phyloP scores from a whole-genome alignment of 768 basidiomycete genomes.

The Baorangia bicolor region DNA sequence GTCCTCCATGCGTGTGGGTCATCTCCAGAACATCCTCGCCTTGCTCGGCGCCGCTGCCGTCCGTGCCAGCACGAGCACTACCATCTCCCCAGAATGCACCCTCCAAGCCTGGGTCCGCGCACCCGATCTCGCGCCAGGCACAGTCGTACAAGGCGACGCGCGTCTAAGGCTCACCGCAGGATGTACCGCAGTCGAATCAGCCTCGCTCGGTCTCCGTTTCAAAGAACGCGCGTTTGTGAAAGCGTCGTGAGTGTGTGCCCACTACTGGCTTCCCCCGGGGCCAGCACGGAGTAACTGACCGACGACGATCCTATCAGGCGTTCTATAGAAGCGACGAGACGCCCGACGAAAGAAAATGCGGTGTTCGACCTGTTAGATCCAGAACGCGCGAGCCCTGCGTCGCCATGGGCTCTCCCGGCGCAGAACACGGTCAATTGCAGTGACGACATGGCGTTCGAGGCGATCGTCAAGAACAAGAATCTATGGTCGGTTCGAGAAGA shows the following conservation, averaged over 20 bases:
- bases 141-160: neutral
- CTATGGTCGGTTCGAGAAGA: slow-evolving; percentile 14
- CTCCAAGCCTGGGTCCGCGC: neutral
- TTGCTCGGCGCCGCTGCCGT: neutral
- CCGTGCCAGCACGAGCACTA: neutral
- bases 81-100: neutral
- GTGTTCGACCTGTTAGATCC: neutral
- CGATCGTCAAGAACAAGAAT: neutral
- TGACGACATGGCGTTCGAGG: neutral
- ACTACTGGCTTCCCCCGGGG: neutral
- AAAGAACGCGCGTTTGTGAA: slow-evolving; percentile 3
- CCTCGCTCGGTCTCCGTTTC: neutral
- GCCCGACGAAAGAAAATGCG: neutral
- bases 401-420: neutral
- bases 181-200: neutral
- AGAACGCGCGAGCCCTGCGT: neutral
- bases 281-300: neutral
- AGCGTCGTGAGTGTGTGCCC: neutral
- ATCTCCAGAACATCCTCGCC: neutral
- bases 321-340: neutral
- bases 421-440: neutral
- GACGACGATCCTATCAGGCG: slow-evolving; percentile 1
- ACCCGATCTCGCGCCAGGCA: neutral
- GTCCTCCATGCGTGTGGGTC: neutral
- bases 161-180: neutral